phyloP scores from a whole-genome alignment of 768 basidiomycete species.

The Lactarius pseudohatsudake region DNA sequence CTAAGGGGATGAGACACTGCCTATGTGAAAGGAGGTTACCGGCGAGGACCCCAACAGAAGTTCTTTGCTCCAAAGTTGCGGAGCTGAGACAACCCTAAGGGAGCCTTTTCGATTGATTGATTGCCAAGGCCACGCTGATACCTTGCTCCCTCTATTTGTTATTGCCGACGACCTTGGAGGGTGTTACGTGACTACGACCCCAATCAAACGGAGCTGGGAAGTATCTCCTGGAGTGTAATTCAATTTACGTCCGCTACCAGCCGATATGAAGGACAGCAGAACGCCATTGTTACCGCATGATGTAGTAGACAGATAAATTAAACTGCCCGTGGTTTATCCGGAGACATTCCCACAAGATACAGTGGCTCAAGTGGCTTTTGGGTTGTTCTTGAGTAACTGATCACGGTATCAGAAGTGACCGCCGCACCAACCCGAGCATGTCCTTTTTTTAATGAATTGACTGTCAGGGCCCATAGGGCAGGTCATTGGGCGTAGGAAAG shows the following conservation, averaged over 20 bases:
- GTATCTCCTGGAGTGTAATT: slow-evolving; percentile 82
- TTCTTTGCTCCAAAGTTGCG: slow-evolving; percentile 4
- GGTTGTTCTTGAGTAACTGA: slow-evolving; percentile 65
- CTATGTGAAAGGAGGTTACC: background rate
- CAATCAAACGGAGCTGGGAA: slow-evolving; percentile 56
- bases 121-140: slow-evolving; percentile 53
- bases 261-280: slow-evolving; percentile 51
- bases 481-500: slow-evolving; percentile 55
- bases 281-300: slow-evolving; percentile 60
- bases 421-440: slow-evolving; percentile 33
- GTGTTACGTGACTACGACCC: slow-evolving; percentile 53
- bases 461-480: slow-evolving; percentile 47
- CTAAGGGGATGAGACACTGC: background rate
- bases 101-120: slow-evolving; percentile 43
- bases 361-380: slow-evolving; percentile 53
- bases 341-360: slow-evolving; percentile 45
- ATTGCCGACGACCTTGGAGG: slow-evolving; percentile 43
- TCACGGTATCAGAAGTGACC: slow-evolving; percentile 50
- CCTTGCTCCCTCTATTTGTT: slow-evolving; percentile 51
- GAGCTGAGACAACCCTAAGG: background rate
- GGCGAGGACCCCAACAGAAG: background rate
- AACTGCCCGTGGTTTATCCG: slow-evolving; percentile 35
- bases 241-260: slow-evolving; percentile 66
- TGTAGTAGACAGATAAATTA: slow-evolving; percentile 82
- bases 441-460: slow-evolving; percentile 51